Evolutionary conservation across 2,329 filamentous ascomycete genomes (phyloP), one percentile per base, ranked within the genome.

Genomic region (Colletotrichum chrysophilum): DNA sequence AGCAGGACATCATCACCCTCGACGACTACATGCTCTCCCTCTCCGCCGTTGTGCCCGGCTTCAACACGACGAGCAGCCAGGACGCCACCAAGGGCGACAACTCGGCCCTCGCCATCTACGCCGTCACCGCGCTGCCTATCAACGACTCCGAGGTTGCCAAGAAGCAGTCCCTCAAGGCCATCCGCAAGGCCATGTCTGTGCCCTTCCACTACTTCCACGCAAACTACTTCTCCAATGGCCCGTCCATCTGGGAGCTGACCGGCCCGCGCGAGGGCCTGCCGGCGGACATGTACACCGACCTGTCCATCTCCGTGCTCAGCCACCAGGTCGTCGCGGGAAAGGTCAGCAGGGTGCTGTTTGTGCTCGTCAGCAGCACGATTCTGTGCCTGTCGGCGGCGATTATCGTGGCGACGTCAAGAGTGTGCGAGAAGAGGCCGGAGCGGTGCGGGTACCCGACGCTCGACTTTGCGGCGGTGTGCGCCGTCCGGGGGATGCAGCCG

Each of bases 111-210:
- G 73, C 73, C 4, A 73, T 75, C n/a, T 75, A 75, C 24, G 73
- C 73, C n/a, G 73, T 75, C 26, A 75, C 73, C 24, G 73, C 73
- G 2, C 34, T 75, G 4, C 73, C 73, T 10, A 75, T 75, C 70
- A 75, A 73, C 48, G 73, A 73, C 26, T 69, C 70, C 58, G 70
- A 73, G 34, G 73, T 75, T 12, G 73, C 73, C 10, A 75, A 75
- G 64, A 73, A 68, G 28, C 70, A 68, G 43, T 75, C 70, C 7
- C 34, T 75, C 6, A 73, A 36, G 32, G 73, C 73, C 12, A 68
- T 65, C 28, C 70, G 73, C 5, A 75, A 73, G 56, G 73, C 73
- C 56, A 72, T 75, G 56, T 73, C 73, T 8, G 73, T 75, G 26
- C 73, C 73, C 18, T 73, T 75, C 58, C 55, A n/a, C 58, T 75